Conservation (phyloP, 1,284 basidiomycete species). For the Pseudozyma pruni region DNA sequence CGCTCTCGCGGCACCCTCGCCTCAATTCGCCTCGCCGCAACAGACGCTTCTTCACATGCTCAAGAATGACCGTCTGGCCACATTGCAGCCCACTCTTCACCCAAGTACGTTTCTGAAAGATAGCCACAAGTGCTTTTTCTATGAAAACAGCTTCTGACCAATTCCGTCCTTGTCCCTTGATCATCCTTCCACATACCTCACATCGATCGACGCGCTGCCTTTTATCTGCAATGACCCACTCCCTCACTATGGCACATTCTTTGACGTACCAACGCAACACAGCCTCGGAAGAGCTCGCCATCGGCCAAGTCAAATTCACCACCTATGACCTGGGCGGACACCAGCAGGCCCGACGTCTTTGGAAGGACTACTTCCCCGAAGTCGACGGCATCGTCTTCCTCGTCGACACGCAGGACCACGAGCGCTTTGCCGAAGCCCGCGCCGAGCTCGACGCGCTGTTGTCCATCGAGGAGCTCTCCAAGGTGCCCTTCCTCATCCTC, state of each 20-base stretch:
- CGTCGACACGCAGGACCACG: constrained; percentile 94
- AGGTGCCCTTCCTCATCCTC: constrained; percentile 97
- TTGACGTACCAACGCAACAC: constrained; percentile 1
- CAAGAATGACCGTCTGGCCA: constrained; percentile 98
- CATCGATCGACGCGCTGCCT: too few relatives aligned
- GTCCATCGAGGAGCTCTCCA: constrained; percentile 81
- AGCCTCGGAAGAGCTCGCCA: constrained; percentile 99
- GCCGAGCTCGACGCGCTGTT: constrained; percentile 95
- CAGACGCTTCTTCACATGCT: constrained; percentile 99
- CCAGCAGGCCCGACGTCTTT: constrained; percentile 95
- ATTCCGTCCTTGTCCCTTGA: background rate
- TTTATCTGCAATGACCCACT: too few relatives aligned
- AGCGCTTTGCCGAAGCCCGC: constrained; percentile 95
- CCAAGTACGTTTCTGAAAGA: constrained; percentile 77
- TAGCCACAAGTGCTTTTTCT: constrained; percentile 16
- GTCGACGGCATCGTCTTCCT: constrained; percentile 99
- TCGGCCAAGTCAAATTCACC: constrained; percentile 98
- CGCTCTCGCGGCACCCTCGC: too few relatives aligned
- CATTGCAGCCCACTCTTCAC: constrained; percentile 96
- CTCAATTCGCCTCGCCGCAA: background rate
- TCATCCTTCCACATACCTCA: too few relatives aligned
- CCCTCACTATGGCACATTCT: too few relatives aligned
- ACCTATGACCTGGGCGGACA: constrained; percentile 99
- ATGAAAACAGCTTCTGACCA: background rate
- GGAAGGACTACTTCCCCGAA: constrained; percentile 99